phyloP scores from a whole-genome alignment of 805 yeast species.

The Candida xyloterini region DNA sequence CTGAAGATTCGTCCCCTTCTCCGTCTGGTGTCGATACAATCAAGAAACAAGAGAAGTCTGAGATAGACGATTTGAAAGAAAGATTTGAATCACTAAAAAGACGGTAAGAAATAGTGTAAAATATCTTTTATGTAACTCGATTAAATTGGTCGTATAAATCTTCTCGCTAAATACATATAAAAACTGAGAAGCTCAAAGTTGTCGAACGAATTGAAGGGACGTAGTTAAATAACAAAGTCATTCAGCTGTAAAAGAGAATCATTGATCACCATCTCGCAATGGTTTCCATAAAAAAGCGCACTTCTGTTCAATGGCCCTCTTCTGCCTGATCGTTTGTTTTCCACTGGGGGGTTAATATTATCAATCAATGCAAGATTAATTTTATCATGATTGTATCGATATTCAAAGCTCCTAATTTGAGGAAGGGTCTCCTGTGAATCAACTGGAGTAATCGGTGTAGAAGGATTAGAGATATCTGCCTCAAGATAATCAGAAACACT shows the following conservation, averaged over 20 bases:
- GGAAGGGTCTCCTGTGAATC: conserved; percentile 2
- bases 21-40: neutral
- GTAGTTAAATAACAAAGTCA: conserved; percentile 23
- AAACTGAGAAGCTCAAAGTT: neutral
- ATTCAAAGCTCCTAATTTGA: conserved; percentile 22
- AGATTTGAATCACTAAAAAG: conserved; percentile 45
- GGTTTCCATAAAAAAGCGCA: conserved; percentile 32
- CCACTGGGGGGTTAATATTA: conserved; percentile 6
- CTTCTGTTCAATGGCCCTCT: conserved; percentile 31
- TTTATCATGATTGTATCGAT: conserved; percentile 28
- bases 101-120: conserved; percentile 8
- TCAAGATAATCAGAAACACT: neutral
- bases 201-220: neutral
- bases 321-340: conserved; percentile 4
- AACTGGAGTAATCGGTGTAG: conserved; percentile 2
- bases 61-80: conserved; percentile 31
- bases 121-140: neutral
- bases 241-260: conserved; percentile 21
- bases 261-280: conserved; percentile 31
- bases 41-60: conserved; percentile 7
- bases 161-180: conserved; percentile 3
- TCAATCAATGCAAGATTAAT: conserved; percentile 29
- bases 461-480: neutral
- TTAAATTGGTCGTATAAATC: conserved; percentile 1
- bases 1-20: neutral